Evolutionary conservation across 2,329 filamentous ascomycete species (phyloP).

Genomic region (Teratosphaeria zuluensis): DNA sequence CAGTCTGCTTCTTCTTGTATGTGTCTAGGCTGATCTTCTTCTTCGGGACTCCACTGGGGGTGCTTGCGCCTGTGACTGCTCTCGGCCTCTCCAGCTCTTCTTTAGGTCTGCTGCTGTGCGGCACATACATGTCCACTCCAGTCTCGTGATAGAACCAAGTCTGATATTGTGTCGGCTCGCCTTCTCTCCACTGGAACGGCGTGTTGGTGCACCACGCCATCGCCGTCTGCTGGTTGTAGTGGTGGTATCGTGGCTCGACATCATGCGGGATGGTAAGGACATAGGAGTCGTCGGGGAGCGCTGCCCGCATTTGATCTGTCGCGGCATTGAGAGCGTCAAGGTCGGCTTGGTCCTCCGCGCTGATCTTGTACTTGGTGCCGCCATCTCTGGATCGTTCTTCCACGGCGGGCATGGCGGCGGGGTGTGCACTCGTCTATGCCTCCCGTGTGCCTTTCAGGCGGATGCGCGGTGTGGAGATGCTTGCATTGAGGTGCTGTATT

Average conservation of each 20-base stretch:
- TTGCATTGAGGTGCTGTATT: background rate
- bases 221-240: conserved; percentile 31
- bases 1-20: conserved; percentile 49
- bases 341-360: conserved; percentile 23
- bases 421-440: background rate
- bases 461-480: background rate
- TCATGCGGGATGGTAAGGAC: conserved; percentile 40
- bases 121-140: conserved; percentile 26
- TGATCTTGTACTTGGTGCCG: conserved; percentile 1
- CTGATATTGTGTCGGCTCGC: conserved; percentile 50
- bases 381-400: background rate
- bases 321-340: conserved; percentile 31
- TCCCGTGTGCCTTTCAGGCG: background rate
- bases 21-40: conserved; percentile 54
- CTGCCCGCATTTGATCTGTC: conserved; percentile 34
- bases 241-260: conserved; percentile 30
- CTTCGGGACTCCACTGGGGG: conserved; percentile 37
- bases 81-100: conserved; percentile 22
- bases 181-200: conserved; percentile 46
- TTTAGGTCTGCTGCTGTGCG: conserved; percentile 18
- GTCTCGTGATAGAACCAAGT: conserved; percentile 52
- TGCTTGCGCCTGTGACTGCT: conserved; percentile 29
- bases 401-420: background rate
- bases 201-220: conserved; percentile 37
- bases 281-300: conserved; percentile 36